Conservation (phyloP, 2,329 filamentous ascomycete genomes). For the Periconia sp. region DNA sequence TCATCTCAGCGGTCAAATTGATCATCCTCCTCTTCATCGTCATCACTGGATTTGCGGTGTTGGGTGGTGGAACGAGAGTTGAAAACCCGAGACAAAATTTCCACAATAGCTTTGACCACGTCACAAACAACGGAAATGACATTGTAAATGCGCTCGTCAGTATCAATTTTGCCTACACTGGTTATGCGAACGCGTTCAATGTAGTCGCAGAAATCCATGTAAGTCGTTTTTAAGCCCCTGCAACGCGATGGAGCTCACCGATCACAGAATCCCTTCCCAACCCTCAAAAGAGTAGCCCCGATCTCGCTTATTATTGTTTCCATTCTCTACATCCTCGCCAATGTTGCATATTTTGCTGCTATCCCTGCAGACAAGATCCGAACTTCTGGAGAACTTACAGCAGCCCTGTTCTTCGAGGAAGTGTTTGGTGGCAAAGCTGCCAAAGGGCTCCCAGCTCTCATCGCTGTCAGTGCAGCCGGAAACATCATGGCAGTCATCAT, state of each 20-base stretch:
- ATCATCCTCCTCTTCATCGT: constrained; percentile 60
- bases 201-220: constrained; percentile 37
- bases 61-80: constrained; percentile 30
- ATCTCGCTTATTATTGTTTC: constrained; percentile 56
- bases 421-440: constrained; percentile 60
- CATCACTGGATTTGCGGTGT: constrained; percentile 31
- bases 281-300: constrained; percentile 52
- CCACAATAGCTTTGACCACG: constrained; percentile 26
- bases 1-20: constrained; percentile 55
- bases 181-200: constrained; percentile 38
- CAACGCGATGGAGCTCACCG: background rate
- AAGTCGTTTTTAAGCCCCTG: background rate
- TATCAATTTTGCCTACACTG: constrained; percentile 34
- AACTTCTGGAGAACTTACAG: constrained; percentile 56
- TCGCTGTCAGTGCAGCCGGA: constrained; percentile 29
- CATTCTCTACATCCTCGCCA: constrained; percentile 28
- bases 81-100: constrained; percentile 29
- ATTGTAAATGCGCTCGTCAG: constrained; percentile 34
- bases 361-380: constrained; percentile 52
- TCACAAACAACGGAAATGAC: constrained; percentile 31
- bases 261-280: constrained; percentile 57
- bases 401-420: constrained; percentile 60
- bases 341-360: constrained; percentile 30
- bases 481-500: constrained; percentile 35
- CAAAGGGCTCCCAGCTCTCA: constrained; percentile 54